These are phyloP conservation scores for Populus simonii DNA, from an alignment of 345 rosid genomes.

Conservation along the genomic window DNA sequence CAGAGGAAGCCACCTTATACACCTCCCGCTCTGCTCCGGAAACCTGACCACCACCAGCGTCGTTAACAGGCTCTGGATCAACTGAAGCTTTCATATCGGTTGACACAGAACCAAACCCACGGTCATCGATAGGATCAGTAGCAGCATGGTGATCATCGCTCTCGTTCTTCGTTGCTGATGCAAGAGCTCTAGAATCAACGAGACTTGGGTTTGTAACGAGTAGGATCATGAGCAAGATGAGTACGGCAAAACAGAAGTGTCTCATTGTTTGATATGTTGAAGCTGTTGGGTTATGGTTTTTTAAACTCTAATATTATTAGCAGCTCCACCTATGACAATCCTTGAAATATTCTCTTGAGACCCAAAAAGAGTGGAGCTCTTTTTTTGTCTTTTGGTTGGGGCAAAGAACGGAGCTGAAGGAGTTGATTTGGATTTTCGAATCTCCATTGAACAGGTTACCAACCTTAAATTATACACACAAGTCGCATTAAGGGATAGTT, in stretches of 20 bases:
- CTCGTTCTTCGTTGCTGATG: constrained; percentile 3
- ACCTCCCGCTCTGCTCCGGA: constrained; percentile 11
- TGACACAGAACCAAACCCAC: constrained; percentile 13
- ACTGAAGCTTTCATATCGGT: constrained; percentile 7
- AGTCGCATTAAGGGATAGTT: constrained; percentile 22
- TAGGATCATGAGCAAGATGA: constrained; percentile 32
- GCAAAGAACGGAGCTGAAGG: constrained; percentile 33
- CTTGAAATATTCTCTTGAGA: constrained; percentile 15
- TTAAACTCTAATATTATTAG: neutral
- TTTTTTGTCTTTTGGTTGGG: neutral
- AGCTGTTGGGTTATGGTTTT: neutral
- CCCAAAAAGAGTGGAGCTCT: constrained; percentile 35
- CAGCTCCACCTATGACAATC: neutral
- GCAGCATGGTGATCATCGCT: constrained; percentile 14
- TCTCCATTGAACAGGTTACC: constrained; percentile 40
- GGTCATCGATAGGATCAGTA: neutral
- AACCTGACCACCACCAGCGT: constrained; percentile 4
- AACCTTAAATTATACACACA: constrained; percentile 11
- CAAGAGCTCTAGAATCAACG: constrained; percentile 35
- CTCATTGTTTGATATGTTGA: constrained; percentile 33
- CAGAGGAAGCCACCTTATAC: constrained; percentile 53
- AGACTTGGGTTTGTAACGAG: constrained; percentile 31
- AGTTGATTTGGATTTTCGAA: constrained; percentile 36
- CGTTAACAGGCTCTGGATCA: neutral
- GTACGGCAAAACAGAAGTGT: constrained; percentile 27